Evolutionary conservation across 345 rosid genomes (phyloP), one percentile per base, ranked within the genome.

Genomic region (Melaleuca alternifolia): DNA sequence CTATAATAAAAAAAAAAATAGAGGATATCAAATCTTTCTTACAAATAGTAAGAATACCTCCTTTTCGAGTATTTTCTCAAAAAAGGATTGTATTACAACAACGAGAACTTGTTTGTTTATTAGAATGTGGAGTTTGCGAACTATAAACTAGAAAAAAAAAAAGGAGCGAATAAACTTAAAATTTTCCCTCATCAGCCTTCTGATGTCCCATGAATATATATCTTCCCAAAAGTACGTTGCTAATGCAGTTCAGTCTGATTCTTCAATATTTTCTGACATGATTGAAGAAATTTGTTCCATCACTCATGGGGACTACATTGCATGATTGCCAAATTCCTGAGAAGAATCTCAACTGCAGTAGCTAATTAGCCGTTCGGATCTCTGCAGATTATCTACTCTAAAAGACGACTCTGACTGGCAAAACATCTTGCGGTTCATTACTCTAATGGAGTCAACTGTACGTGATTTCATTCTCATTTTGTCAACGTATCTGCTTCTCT

Each of bases 371-470:
- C 9, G 24, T 71, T 33, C 46, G 24, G 79, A 71, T 18, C 24
- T 33, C 79, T 71, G 48, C 79, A 71, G 46, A 24, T 71, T 71
- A 24, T 71, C 79, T 71, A 9, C 33, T 71, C 79, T 71, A 71
- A 71, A 33, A 71, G 24, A 71, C 10, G 79, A 71, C 46, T 65
- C 77, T 10, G 3, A 71, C 24, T 16, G 33, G 54, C 24, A 53
- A 30, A 52, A 44, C 61, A 56, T 54, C 44, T 54, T 86, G 79
- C 75, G 30, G 65, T 23, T 28, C 84, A n/a, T 26, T 24, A 59
- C 54, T 77, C 20, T 52, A 83, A 54, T 86, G 84, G 84, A 86
- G 84, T 50, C 87, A 33, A 37, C 51, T 86, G 87, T 86, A 86
- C 23, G 87, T 52, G 51, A 20, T 41, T 8, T 76, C 46, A 11